phyloP scores from a whole-genome alignment of 345 rosid species.

The Laguncularia racemosa region DNA sequence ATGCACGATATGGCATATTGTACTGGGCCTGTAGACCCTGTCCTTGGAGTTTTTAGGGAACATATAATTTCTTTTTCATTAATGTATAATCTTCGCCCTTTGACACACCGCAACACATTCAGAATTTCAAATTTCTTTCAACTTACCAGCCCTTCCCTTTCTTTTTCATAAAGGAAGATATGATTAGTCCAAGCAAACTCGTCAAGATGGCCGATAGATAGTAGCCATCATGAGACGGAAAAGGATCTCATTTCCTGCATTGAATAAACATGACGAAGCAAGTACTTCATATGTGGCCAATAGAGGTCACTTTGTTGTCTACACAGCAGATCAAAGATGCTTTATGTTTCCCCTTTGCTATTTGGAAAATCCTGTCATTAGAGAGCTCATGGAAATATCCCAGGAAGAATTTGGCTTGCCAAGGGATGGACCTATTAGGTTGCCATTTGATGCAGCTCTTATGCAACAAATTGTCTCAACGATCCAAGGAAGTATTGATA shows the following conservation, averaged over 20 bases:
- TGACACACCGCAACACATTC: too few species aligned
- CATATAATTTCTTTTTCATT: too few species aligned
- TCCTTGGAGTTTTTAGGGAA: too few species aligned
- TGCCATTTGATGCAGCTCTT: too few species aligned
- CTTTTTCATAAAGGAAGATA: background rate
- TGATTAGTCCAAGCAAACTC: background rate
- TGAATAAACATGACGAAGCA: background rate
- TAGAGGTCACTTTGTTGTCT: background rate
- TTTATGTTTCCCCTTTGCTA: background rate
- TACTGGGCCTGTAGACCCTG: too few species aligned
- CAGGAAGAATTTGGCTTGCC: conserved; percentile 11
- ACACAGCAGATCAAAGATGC: background rate
- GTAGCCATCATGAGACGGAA: background rate
- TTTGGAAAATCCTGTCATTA: background rate
- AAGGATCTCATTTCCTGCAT: background rate
- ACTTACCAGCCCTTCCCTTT: background rate
- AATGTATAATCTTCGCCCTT: too few species aligned
- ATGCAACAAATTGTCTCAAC: too few species aligned
- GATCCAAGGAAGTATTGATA: too few species aligned
- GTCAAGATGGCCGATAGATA: background rate
- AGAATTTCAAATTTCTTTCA: too few species aligned
- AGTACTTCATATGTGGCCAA: background rate
- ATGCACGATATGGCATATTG: too few species aligned
- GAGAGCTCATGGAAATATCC: conserved; percentile 10
- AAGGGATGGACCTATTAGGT: too few species aligned